phyloP scores from a whole-genome alignment of 257 asterid genomes.

The Solanum ahanhuiri region DNA sequence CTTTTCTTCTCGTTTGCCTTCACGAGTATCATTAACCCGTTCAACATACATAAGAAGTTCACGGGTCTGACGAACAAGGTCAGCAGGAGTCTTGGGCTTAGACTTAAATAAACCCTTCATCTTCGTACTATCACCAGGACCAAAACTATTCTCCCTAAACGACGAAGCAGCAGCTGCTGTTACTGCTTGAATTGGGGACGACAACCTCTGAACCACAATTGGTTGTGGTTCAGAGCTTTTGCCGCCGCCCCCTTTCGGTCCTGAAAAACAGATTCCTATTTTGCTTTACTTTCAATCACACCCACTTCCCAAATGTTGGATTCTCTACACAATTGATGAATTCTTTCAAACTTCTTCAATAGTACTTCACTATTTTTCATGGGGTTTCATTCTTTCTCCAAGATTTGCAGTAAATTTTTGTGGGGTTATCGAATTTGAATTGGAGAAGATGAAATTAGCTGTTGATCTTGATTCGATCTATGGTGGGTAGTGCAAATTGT shows the following conservation, averaged over 20 bases:
- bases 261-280: conserved; percentile 67
- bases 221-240: conserved; percentile 5
- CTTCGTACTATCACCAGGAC: conserved; percentile 1
- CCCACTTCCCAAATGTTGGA: not conserved
- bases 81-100: conserved; percentile 79
- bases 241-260: conserved; percentile 33
- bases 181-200: conserved; percentile 5
- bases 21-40: conserved; percentile 44
- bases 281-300: not conserved
- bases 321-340: not conserved
- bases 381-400: not conserved
- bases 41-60: conserved; percentile 67
- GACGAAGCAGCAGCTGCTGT: not conserved
- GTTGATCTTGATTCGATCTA: not conserved
- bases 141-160: not conserved
- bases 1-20: conserved; percentile 84
- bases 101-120: conserved; percentile 77
- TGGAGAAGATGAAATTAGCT: not conserved
- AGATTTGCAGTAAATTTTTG: not conserved
- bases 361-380: not conserved
- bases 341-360: not conserved
- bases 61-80: conserved; percentile 78
- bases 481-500: not conserved
- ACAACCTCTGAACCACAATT: conserved; percentile 31
- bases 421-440: not conserved